Conservation (phyloP, 345 rosid species). For the Bruguiera gymnorhiza region DNA sequence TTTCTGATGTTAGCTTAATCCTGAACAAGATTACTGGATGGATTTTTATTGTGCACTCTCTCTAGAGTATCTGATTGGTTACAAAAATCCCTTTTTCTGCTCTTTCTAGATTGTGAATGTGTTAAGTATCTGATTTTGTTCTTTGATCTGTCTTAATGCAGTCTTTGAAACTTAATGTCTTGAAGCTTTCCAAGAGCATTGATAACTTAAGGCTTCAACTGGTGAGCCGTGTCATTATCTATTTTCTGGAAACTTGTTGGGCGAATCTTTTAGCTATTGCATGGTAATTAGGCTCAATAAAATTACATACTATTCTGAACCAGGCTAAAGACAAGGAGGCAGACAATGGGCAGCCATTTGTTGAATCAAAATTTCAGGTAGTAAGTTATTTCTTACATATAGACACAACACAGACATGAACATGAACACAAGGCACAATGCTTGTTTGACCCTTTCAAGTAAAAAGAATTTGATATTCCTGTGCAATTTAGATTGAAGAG, state of each 20-base stretch:
- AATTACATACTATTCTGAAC: slow-evolving; percentile 18
- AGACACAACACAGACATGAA: not conserved
- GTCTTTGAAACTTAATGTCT: slow-evolving; percentile 88
- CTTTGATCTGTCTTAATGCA: slow-evolving; percentile 33
- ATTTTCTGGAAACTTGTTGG: slow-evolving; percentile 4
- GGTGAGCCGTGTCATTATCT: slow-evolving; percentile 45
- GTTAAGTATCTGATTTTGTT: slow-evolving; percentile 4
- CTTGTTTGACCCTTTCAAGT: not conserved
- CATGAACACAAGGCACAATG: not conserved
- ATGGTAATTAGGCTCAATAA: not conserved
- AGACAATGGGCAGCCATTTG: slow-evolving; percentile 32
- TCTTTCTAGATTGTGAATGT: not conserved
- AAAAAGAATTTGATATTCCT: not conserved
- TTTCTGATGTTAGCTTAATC: not conserved
- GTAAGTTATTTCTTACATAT: slow-evolving; percentile 21
- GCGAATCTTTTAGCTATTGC: not conserved
- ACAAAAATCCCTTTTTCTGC: too few relatives aligned
- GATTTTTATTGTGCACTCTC: not conserved
- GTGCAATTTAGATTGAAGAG: slow-evolving; percentile 39
- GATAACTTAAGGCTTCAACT: slow-evolving; percentile 53
- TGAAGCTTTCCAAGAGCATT: slow-evolving; percentile 66
- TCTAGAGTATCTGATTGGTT: not conserved
- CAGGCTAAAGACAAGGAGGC: slow-evolving; percentile 55
- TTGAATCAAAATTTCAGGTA: slow-evolving; percentile 34
- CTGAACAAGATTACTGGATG: not conserved